Percentiles rank a stretch among this genome's conserved stretches.
Evolutionary conservation across 2,329 filamentous ascomycete genomes (phyloP).

Genomic region (Fusarium oligoseptatum): DNA sequence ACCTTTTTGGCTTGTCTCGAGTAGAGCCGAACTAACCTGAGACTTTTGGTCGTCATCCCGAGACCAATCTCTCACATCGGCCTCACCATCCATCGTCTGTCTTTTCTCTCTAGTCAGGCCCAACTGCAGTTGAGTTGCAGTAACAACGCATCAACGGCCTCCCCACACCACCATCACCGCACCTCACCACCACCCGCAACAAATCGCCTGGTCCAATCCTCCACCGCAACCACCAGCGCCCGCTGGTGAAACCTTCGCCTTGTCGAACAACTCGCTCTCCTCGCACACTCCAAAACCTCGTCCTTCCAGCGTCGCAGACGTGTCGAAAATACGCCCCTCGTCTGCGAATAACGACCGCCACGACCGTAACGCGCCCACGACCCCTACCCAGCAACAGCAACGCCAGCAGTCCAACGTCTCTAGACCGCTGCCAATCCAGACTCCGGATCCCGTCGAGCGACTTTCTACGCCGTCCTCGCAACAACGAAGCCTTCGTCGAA

Average conservation of each 20-base stretch:
- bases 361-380: constrained; percentile 65
- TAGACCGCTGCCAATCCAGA: constrained; percentile 41
- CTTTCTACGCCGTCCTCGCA: constrained; percentile 62
- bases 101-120: constrained; percentile 11
- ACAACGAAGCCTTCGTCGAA: constrained; percentile 63
- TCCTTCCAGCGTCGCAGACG: constrained; percentile 56
- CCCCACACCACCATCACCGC: constrained; percentile 32
- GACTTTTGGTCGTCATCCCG: constrained; percentile 29
- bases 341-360: constrained; percentile 65
- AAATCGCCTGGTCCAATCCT: constrained; percentile 1
- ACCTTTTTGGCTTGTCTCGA: constrained; percentile 29
- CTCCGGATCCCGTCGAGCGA: constrained; percentile 56
- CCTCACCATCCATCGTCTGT: not conserved
- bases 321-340: constrained; percentile 58
- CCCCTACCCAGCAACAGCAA: constrained; percentile 60
- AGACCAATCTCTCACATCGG: constrained; percentile 25
- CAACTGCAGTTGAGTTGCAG: constrained; percentile 13
- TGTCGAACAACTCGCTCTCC: constrained; percentile 55
- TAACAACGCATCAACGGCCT: constrained; percentile 38
- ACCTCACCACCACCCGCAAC: not conserved
- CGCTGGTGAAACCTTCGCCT: constrained; percentile 61
- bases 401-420: constrained; percentile 54
- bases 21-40: constrained; percentile 34
- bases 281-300: constrained; percentile 44
- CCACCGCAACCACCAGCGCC: constrained; percentile 49